Percentiles rank a stretch among this genome's conserved stretches.
Conservation (phyloP, 1,139 yeast genomes). For the Lodderomyces beijingensis region DNA sequence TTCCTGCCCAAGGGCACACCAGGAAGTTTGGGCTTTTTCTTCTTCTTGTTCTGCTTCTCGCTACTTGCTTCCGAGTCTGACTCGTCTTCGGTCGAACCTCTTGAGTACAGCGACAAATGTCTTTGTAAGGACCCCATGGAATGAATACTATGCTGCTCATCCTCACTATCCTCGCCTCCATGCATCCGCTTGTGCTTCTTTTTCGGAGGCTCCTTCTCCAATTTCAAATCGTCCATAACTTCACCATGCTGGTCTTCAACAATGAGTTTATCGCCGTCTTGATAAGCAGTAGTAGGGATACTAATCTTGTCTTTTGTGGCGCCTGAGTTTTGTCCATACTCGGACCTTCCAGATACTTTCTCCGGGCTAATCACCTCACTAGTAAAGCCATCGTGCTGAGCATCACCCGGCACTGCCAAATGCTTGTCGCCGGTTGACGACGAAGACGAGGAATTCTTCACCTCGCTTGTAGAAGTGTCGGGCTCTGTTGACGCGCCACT, state of each 20-base stretch:
- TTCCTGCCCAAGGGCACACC: slow-evolving; percentile 1
- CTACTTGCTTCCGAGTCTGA: neutral
- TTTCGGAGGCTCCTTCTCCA: slow-evolving; percentile 10
- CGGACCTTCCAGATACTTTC: slow-evolving; percentile 12
- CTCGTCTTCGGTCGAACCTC: slow-evolving; percentile 10
- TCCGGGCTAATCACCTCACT: slow-evolving; percentile 2
- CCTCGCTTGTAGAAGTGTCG: slow-evolving; percentile 4
- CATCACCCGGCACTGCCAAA: slow-evolving; percentile 1
- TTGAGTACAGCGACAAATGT: slow-evolving; percentile 31
- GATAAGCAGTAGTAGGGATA: slow-evolving; percentile 52
- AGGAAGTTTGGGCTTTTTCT: no score
- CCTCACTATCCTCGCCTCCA: neutral
- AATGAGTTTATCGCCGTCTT: slow-evolving; percentile 66
- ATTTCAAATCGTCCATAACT: slow-evolving; percentile 44
- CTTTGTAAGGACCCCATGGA: slow-evolving; percentile 39
- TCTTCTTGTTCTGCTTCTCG: neutral
- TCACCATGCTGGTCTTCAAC: slow-evolving; percentile 86
- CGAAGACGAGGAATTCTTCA: slow-evolving; percentile 9
- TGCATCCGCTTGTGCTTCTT: slow-evolving; percentile 1
- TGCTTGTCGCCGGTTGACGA: slow-evolving; percentile 4
- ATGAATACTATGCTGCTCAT: slow-evolving; percentile 27
- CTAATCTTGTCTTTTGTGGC: slow-evolving; percentile 10
- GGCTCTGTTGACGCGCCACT: slow-evolving; percentile 6
- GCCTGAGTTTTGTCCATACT: slow-evolving; percentile 10
- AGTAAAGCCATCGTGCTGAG: neutral